phyloP scores from a whole-genome alignment of 2,329 filamentous ascomycete genomes.

The Nemania sp. region DNA sequence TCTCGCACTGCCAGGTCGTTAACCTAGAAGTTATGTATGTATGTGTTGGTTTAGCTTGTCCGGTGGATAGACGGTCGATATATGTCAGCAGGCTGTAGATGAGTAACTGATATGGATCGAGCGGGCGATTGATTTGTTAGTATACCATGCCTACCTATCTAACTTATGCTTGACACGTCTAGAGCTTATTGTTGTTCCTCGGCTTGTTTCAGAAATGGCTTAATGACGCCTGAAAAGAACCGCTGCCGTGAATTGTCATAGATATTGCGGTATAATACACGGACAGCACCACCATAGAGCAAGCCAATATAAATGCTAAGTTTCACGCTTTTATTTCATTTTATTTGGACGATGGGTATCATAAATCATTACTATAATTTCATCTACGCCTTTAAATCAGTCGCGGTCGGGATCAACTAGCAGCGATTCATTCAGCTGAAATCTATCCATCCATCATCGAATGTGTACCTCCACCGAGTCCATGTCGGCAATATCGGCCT shows the following conservation, averaged over 20 bases:
- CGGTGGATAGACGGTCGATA: no score
- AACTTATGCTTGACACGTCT: no score
- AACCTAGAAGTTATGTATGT: neutral
- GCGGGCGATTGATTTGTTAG: no score
- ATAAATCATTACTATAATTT: constrained; percentile 12
- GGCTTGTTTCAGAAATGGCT: neutral
- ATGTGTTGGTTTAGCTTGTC: neutral
- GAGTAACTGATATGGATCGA: neutral
- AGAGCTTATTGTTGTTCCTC: neutral
- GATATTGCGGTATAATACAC: neutral
- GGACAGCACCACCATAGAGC: neutral
- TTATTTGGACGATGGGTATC: constrained; percentile 18
- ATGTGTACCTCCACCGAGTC: constrained; percentile 77
- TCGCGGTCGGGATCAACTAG: neutral
- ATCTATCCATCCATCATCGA: constrained; percentile 45
- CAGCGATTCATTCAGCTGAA: no score
- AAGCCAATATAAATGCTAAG: neutral
- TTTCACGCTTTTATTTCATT: neutral
- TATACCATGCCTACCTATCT: no score
- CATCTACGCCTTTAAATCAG: constrained; percentile 4
- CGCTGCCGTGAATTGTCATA: neutral
- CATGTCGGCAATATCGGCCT: constrained; percentile 74
- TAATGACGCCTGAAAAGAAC: neutral
- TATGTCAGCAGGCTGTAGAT: no score
- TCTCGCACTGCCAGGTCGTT: constrained; percentile 5